Evolutionary conservation across 1,284 basidiomycete genomes (phyloP).

Genomic region (Ceratobasidium sp.): DNA sequence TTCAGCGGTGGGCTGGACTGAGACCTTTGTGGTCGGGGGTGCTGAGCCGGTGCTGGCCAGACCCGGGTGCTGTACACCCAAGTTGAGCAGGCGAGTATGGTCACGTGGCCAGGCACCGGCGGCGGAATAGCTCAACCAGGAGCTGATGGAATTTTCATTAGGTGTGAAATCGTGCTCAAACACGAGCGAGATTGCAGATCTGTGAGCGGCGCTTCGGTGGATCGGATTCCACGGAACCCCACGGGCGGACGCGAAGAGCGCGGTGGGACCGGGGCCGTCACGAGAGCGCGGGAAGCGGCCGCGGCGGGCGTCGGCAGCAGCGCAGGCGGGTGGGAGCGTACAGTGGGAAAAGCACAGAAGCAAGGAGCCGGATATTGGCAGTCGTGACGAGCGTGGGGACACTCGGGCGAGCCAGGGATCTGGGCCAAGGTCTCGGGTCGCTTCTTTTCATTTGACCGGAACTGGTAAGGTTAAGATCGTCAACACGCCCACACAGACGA

Average conservation of each 20-base stretch:
- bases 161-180: neutral
- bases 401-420: neutral
- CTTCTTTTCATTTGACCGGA: slow-evolving; percentile 41
- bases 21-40: neutral
- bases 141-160: slow-evolving; percentile 7
- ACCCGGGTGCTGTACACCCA: neutral
- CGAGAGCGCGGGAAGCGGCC: neutral
- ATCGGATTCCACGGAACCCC: slow-evolving; percentile 24
- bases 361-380: neutral
- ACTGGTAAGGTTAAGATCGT: slow-evolving; percentile 6
- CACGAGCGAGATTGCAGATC: neutral
- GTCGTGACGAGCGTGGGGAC: slow-evolving; percentile 36
- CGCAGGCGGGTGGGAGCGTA: neutral
- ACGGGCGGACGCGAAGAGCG: slow-evolving; percentile 24
- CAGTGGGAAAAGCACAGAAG: slow-evolving; percentile 25
- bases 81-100: neutral
- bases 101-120: slow-evolving; percentile 37
- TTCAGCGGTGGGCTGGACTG: too few relatives aligned
- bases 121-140: neutral
- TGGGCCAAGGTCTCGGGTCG: neutral
- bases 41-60: neutral
- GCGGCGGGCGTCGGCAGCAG: slow-evolving; percentile 1
- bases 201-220: neutral
- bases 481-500: slow-evolving; percentile 6
- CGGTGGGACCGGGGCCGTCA: slow-evolving; percentile 10